phyloP scores from a whole-genome alignment of 192 early-diverging fungal species.

The Gamsiella multidivaricata region DNA sequence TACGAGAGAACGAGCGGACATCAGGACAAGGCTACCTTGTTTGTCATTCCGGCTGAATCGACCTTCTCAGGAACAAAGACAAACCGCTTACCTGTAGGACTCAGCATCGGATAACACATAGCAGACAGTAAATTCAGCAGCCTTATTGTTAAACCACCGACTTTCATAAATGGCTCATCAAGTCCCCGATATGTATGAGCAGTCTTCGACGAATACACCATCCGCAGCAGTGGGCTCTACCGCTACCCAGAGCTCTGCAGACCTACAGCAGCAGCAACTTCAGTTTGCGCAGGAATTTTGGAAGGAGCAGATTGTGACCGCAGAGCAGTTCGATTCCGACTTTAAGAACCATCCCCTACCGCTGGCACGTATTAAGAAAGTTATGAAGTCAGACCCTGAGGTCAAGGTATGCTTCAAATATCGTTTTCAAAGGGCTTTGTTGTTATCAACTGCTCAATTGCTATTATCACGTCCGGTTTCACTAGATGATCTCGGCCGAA shows the following conservation, averaged over 20 bases:
- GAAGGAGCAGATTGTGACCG: slow-evolving; percentile 73
- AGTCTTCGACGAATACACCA: slow-evolving; percentile 4
- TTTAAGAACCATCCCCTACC: slow-evolving; percentile 94
- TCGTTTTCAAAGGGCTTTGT: no score
- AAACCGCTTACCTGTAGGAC: no score
- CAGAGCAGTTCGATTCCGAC: slow-evolving; percentile 82
- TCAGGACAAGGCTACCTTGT: no score
- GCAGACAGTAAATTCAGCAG: no score
- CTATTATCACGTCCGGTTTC: no score
- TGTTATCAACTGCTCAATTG: no score
- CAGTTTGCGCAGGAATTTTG: slow-evolving; percentile 68
- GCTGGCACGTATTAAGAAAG: slow-evolving; percentile 96
- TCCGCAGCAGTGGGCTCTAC: slow-evolving; percentile 13
- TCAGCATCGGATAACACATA: no score
- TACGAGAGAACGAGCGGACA: no score
- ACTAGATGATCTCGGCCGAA: slow-evolving; percentile 76
- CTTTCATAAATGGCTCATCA: slow-evolving; percentile 23
- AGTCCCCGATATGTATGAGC: slow-evolving; percentile 16
- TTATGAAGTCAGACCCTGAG: slow-evolving; percentile 98
- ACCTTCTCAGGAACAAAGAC: no score
- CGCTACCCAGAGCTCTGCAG: slow-evolving; percentile 3
- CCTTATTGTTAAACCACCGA: no score
- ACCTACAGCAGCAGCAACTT: slow-evolving; percentile 28
- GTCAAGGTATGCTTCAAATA: slow-evolving; percentile 73
- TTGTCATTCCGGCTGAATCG: no score